Percentiles rank a stretch among this genome's conserved stretches.
Evolutionary conservation across 306 rosid genomes (phyloP).

Genomic region (Corylus avellana): DNA sequence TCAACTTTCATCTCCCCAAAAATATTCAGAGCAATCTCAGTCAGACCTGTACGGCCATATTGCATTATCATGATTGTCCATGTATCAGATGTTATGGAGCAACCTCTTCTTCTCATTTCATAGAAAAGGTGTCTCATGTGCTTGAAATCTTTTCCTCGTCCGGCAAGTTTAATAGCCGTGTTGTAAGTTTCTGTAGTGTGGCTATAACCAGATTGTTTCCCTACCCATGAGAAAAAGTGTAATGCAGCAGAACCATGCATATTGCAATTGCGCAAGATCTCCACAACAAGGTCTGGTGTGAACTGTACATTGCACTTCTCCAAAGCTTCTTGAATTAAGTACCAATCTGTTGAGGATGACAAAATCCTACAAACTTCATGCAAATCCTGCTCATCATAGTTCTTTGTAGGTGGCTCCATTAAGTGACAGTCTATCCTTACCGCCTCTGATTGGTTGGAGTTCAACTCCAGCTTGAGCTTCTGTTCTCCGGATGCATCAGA

Average conservation of each 20-base stretch:
- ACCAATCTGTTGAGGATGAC: conserved; percentile 58
- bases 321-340: conserved; percentile 48
- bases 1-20: conserved; percentile 71
- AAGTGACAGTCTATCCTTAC: conserved; percentile 21
- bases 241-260: conserved; percentile 52
- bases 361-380: conserved; percentile 50
- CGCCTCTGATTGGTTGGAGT: conserved; percentile 30
- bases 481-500: conserved; percentile 26
- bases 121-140: conserved; percentile 81
- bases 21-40: conserved; percentile 65
- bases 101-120: conserved; percentile 77
- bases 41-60: conserved; percentile 85
- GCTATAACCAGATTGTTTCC: conserved; percentile 55
- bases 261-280: conserved; percentile 49
- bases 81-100: conserved; percentile 65
- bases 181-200: conserved; percentile 79
- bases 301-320: conserved; percentile 55
- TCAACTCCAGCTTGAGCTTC: conserved; percentile 30
- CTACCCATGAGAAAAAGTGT: conserved; percentile 76
- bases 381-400: conserved; percentile 50
- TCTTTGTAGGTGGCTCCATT: conserved; percentile 34
- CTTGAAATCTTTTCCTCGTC: conserved; percentile 81
- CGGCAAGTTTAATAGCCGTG: conserved; percentile 84
- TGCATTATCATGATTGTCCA: conserved; percentile 94
- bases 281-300: conserved; percentile 66